Conservation (phyloP, 2,329 filamentous ascomycete genomes). For the Podosphaera xanthii region DNA sequence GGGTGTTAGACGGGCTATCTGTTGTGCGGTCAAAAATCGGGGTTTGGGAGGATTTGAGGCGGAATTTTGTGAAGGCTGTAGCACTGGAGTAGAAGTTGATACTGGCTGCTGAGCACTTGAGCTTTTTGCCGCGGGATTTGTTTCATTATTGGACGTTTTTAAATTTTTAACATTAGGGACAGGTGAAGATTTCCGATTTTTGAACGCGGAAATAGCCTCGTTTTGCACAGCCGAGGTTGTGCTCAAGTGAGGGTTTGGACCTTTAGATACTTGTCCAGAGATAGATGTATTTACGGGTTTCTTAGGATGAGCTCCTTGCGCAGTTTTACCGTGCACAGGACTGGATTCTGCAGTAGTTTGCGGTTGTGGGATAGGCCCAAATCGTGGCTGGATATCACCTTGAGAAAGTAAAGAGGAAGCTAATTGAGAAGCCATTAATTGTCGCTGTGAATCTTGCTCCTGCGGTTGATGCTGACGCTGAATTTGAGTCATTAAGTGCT, state of each 20-base stretch:
- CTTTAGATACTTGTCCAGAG: neutral
- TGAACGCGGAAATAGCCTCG: conserved; percentile 5
- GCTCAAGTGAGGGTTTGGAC: neutral
- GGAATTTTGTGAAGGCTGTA: conserved; percentile 15
- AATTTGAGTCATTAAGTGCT: neutral
- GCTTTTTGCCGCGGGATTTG: conserved; percentile 21
- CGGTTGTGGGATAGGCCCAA: neutral
- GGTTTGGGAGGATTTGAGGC: conserved; percentile 12
- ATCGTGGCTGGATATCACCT: neutral
- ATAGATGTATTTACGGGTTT: conserved; percentile 3
- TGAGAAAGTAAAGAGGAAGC: neutral
- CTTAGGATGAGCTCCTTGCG: conserved; percentile 5
- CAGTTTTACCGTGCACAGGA: conserved; percentile 3
- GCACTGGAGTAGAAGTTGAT: conserved; percentile 6
- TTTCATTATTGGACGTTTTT: conserved; percentile 22
- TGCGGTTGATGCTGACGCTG: conserved; percentile 4
- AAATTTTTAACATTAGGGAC: conserved; percentile 18
- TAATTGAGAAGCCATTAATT: conserved; percentile 4
- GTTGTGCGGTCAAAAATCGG: conserved; percentile 11
- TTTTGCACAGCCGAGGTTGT: conserved; percentile 6
- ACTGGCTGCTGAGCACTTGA: conserved; percentile 14
- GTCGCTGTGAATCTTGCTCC: conserved; percentile 3
- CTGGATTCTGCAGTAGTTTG: neutral
- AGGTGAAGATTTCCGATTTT: conserved; percentile 13
- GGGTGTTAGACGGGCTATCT: conserved; percentile 12